phyloP scores from a whole-genome alignment of 306 rosid species.

The Sesbania bispinosa region DNA sequence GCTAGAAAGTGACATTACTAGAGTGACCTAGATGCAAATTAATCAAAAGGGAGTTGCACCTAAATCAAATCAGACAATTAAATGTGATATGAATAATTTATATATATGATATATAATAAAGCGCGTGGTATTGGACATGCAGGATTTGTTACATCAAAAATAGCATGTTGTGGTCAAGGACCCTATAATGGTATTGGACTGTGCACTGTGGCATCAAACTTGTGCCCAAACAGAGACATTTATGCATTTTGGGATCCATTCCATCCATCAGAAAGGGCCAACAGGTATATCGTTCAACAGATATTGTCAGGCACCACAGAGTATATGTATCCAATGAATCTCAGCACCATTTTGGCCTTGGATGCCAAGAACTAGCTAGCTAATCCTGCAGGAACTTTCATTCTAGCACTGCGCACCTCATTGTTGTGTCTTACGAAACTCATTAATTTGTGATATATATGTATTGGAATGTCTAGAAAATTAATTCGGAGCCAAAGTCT shows the following conservation, averaged over 20 bases:
- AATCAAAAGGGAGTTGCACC: background rate
- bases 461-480: conserved; percentile 1
- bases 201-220: conserved; percentile 54
- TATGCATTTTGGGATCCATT: conserved; percentile 87
- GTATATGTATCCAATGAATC: conserved; percentile 83
- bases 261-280: conserved; percentile 71
- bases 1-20: too few species aligned
- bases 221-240: conserved; percentile 55
- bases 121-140: background rate
- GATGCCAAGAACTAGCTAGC: conserved; percentile 38
- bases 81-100: background rate
- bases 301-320: conserved; percentile 44
- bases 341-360: conserved; percentile 70
- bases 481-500: background rate
- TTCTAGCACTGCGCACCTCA: conserved; percentile 2
- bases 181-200: conserved; percentile 66
- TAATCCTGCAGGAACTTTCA: background rate
- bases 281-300: conserved; percentile 31
- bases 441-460: background rate
- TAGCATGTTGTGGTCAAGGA: conserved; percentile 93
- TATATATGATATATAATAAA: background rate
- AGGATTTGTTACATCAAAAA: conserved; percentile 65
- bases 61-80: background rate
- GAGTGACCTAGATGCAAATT: background rate
- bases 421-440: background rate